A percentile compares a stretch with the other conserved stretches of the same genome.
These are phyloP conservation scores for Geotrichum histeridarum DNA, from an alignment of 1,139 yeast genomes.

Conservation along the genomic window DNA sequence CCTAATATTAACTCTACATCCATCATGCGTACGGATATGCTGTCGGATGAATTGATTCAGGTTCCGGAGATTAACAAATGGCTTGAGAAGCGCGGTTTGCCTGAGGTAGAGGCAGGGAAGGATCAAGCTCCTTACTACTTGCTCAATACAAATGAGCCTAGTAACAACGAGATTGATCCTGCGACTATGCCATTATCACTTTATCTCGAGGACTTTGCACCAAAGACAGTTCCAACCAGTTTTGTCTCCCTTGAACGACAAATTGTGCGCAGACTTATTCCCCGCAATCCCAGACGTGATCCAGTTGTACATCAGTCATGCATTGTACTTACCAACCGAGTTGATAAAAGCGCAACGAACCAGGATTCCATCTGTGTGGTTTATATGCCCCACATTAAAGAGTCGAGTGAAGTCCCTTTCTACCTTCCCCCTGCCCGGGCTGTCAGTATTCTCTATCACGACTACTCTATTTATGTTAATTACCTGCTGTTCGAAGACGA, in stretches of 20 bases:
- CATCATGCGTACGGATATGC: slow-evolving; percentile 79
- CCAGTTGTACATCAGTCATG: slow-evolving; percentile 82
- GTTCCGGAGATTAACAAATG: slow-evolving; percentile 12
- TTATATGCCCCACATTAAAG: slow-evolving; percentile 67
- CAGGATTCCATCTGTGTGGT: slow-evolving; percentile 52
- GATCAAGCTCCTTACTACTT: slow-evolving; percentile 10
- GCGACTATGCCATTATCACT: slow-evolving; percentile 30
- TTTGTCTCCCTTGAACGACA: slow-evolving; percentile 44
- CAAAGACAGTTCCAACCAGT: slow-evolving; percentile 46
- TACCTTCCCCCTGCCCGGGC: slow-evolving; percentile 80
- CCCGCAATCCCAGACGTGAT: slow-evolving; percentile 85
- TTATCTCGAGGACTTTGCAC: slow-evolving; percentile 52
- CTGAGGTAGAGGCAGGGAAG: neutral
- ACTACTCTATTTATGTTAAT: slow-evolving; percentile 63
- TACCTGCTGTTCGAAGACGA: slow-evolving; percentile 58
- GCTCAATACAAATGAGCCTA: slow-evolving; percentile 6
- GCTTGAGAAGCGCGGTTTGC: slow-evolving; percentile 14
- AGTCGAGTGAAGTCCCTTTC: slow-evolving; percentile 68
- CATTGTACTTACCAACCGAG: slow-evolving; percentile 41
- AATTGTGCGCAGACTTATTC: slow-evolving; percentile 73
- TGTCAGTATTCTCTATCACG: slow-evolving; percentile 64
- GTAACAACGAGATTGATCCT: slow-evolving; percentile 10
- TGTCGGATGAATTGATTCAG: slow-evolving; percentile 43
- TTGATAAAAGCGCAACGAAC: slow-evolving; percentile 21
- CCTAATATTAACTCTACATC: slow-evolving; percentile 93